Percentiles rank a stretch among this genome's conserved stretches.
phyloP scores from a whole-genome alignment of 139 green algal genomes.

The Spirogloea muscicola region DNA sequence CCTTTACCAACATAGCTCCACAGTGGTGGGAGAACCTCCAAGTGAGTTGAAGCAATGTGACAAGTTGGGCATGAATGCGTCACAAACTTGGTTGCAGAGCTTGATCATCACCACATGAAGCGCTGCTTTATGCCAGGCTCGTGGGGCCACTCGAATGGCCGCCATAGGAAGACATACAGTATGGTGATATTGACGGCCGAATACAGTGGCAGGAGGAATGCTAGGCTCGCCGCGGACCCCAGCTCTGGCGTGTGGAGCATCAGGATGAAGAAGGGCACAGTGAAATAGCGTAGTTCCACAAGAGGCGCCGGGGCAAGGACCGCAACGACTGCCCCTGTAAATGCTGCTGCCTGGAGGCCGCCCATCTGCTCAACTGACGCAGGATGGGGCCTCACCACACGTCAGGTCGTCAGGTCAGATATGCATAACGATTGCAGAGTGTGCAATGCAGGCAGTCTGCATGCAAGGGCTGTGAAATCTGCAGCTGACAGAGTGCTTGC shows the following conservation, averaged over 20 bases:
- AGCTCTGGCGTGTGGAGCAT: slow-evolving; percentile 57
- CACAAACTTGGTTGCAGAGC: too few species aligned
- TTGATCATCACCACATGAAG: slow-evolving; percentile 96
- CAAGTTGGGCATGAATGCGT: too few species aligned
- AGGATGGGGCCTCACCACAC: too few species aligned
- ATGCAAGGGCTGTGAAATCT: too few species aligned
- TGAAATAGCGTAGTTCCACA: slow-evolving; percentile 88
- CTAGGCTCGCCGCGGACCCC: not conserved
- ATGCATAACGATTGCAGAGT: not conserved
- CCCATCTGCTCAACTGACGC: not conserved
- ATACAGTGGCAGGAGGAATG: not conserved
- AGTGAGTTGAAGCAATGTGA: too few species aligned
- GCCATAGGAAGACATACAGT: slow-evolving; percentile 67
- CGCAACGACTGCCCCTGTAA: slow-evolving; percentile 24
- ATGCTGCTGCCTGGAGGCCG: not conserved
- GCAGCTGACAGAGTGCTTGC: too few species aligned
- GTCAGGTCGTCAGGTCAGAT: too few species aligned
- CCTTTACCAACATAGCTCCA: too few species aligned
- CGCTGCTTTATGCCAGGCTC: slow-evolving; percentile 65
- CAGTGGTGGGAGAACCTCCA: too few species aligned
- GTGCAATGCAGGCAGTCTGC: not conserved
- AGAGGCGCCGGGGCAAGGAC: slow-evolving; percentile 75
- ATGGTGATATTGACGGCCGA: slow-evolving; percentile 56
- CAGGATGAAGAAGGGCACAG: slow-evolving; percentile 57
- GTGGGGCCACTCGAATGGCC: slow-evolving; percentile 62